Base-by-base conservation (phyloP, 2,329 filamentous ascomycete genomes). In the Alternaria arbusti region DNA sequence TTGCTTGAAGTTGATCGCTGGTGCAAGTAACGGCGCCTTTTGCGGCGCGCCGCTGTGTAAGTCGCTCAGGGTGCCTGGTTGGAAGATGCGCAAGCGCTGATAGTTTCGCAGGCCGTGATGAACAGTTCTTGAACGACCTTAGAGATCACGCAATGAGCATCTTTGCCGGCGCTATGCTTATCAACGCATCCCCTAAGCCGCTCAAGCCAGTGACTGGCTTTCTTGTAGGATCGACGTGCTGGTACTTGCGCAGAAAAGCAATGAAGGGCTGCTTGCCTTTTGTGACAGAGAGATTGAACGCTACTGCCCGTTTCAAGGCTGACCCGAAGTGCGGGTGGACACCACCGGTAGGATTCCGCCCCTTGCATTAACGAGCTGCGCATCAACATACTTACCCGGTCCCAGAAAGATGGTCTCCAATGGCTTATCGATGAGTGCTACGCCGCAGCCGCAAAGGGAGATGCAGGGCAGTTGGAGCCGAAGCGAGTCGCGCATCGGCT, bases 381-480 rank as follows among this genome's bases (percentile, higher is more conserved):
- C 4, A 43, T 15, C 23, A 20, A 26, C 23, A 17, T 13, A 10
- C 62, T 67, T 32, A 67, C 30, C 22, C 11, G 26, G 13, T 36
- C 28, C 7, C 25, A 69, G 67, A 61, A 65, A 58, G 67, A 69
- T 22, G 67, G 61, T 5, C 63, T 69, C 5, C 67, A 69, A 63
- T 69, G 67, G 67, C 56, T 69, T 8, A 69, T 69, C 22, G 65
- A 67, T 6, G 67, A 69, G 46, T 62, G 59, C 28, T 62, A 62
- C 25, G 54, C 59, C 17, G 60, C 62, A n/a, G 59, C 59, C 22
- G 56, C 59, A 32, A 63, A 57, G 23, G 63, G 63, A n/a, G 59
- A 67, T 40, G 32, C 36, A 10, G 62, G 55, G 6, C 65, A 69
- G 40, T 43, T 69, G n/a, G 62, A 65, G 22, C 67, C 67, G 1